A percentile compares a stretch with the other conserved stretches of the same genome.
Evolutionary conservation across 2,329 filamentous ascomycete species (phyloP).

Genomic region (Scedosporium minutisporum): DNA sequence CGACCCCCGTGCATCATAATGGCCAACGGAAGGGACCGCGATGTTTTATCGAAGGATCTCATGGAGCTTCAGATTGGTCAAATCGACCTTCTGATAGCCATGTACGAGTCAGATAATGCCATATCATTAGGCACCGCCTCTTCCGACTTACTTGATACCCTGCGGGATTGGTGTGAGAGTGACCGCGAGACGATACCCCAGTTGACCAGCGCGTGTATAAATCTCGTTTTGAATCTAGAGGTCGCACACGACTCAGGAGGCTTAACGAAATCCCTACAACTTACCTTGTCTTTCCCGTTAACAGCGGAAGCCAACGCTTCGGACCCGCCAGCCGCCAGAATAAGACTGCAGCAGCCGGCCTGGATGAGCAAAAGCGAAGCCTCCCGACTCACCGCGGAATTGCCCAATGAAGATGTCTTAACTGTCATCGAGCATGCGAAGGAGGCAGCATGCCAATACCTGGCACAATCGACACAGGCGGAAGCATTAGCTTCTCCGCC

Average conservation of each 20-base stretch:
- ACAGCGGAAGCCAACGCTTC: conserved; percentile 8
- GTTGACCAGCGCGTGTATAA: conserved; percentile 10
- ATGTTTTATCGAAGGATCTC: conserved; percentile 27
- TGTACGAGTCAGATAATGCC: conserved; percentile 34
- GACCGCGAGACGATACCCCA: conserved; percentile 6
- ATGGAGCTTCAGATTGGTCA: conserved; percentile 37
- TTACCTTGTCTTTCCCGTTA: conserved; percentile 27
- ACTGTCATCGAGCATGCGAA: conserved; percentile 14
- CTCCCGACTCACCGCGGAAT: conserved; percentile 23
- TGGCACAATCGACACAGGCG: conserved; percentile 14
- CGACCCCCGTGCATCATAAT: not conserved
- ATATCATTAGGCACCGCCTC: conserved; percentile 18
- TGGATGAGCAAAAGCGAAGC: conserved; percentile 44
- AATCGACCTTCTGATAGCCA: conserved; percentile 41
- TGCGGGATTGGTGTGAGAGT: conserved; percentile 16
- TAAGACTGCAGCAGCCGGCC: conserved; percentile 35
- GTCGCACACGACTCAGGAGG: conserved; percentile 9
- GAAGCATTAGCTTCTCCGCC: not conserved
- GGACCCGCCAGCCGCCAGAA: conserved; percentile 30
- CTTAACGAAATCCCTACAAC: conserved; percentile 15
- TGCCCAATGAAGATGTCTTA: conserved; percentile 35
- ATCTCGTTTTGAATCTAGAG: conserved; percentile 17
- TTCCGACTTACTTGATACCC: conserved; percentile 8
- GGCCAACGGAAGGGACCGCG: not conserved
- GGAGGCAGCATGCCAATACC: conserved; percentile 18